Percentiles rank a stretch among this genome's conserved stretches.
Evolutionary conservation across 768 basidiomycete species (phyloP).

Genomic region (Pholiota conissans): DNA sequence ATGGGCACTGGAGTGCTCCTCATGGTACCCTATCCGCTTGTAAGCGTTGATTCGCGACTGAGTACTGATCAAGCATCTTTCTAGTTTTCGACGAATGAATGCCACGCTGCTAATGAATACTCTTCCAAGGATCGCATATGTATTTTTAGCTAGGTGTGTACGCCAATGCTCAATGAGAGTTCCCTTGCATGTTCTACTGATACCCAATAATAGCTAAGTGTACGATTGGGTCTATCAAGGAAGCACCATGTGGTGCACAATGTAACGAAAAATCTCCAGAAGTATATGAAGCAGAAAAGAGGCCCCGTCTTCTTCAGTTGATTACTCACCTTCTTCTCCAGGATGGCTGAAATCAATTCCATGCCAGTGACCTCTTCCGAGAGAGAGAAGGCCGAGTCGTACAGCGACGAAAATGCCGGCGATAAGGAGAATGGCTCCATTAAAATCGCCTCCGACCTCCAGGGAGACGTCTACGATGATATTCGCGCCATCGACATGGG

Average conservation of each 20-base stretch:
- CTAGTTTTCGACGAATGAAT: neutral
- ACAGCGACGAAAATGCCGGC: slow-evolving; percentile 25
- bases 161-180: neutral
- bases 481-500: slow-evolving; percentile 40
- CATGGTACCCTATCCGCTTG: neutral
- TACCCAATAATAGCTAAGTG: neutral
- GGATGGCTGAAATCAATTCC: neutral
- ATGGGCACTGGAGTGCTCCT: neutral
- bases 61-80: neutral
- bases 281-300: neutral
- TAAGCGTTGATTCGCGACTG: too few relatives aligned
- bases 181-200: neutral
- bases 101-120: neutral
- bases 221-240: neutral
- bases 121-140: neutral
- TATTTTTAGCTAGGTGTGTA: neutral
- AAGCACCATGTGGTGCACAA: neutral
- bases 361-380: neutral
- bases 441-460: slow-evolving; percentile 15
- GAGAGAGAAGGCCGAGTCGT: slow-evolving; percentile 6
- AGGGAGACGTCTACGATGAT: slow-evolving; percentile 31
- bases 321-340: neutral
- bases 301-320: neutral
- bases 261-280: neutral
- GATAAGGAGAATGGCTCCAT: slow-evolving; percentile 13